Conservation (phyloP, 2,329 filamentous ascomycete species). For the Knoxdaviesia proteae region DNA sequence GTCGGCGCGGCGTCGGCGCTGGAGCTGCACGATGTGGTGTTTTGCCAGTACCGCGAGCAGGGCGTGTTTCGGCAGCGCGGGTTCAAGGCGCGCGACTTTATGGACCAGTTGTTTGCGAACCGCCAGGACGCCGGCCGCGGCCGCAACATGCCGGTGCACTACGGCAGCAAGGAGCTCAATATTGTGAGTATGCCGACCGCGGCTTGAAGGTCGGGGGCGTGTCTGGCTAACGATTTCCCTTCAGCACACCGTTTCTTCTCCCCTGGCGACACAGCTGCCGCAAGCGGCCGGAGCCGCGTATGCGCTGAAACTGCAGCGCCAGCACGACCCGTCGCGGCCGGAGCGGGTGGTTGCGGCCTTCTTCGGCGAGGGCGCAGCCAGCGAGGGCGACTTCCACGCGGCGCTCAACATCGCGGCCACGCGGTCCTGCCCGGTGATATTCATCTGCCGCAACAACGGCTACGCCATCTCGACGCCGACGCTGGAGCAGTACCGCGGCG, state of each 20-base stretch:
- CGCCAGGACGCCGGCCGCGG: conserved; percentile 58
- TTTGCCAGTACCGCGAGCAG: conserved; percentile 85
- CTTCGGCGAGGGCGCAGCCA: conserved; percentile 79
- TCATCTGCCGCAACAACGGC: conserved; percentile 84
- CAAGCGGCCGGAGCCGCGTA: conserved; percentile 78
- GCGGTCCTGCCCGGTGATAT: conserved; percentile 66
- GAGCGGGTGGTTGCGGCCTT: conserved; percentile 60
- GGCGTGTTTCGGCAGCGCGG: conserved; percentile 81
- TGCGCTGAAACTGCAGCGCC: conserved; percentile 61
- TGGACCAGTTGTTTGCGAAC: conserved; percentile 89
- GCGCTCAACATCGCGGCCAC: conserved; percentile 83
- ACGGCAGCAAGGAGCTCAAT: conserved; percentile 65
- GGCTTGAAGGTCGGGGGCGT: not conserved
- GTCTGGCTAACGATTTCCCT: not conserved
- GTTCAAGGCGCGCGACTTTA: conserved; percentile 72
- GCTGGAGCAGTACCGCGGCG: conserved; percentile 74
- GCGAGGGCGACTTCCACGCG: conserved; percentile 80
- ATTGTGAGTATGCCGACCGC: conserved; percentile 37
- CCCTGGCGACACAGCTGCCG: conserved; percentile 73
- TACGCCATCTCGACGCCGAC: conserved; percentile 83
- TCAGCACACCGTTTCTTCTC: conserved; percentile 64
- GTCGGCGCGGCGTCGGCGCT: conserved; percentile 75
- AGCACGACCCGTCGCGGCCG: conserved; percentile 46
- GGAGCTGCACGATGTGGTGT: conserved; percentile 69
- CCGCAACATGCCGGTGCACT: conserved; percentile 95